Conservation (phyloP, 2,329 filamentous ascomycete genomes). For the Colletotrichum nymphaeae region DNA sequence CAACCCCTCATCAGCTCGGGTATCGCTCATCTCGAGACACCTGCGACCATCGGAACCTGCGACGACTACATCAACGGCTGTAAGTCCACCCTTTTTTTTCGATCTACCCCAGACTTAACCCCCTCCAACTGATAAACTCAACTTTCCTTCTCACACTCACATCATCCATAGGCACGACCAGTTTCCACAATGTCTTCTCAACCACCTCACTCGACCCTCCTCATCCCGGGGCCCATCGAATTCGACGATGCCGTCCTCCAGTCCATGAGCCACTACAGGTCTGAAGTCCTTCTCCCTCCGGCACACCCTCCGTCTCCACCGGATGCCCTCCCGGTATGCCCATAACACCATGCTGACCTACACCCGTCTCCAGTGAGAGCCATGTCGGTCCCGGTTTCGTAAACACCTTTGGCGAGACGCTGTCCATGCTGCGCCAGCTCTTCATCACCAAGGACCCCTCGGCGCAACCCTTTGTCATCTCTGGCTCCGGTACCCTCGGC, state of each 20-base stretch:
- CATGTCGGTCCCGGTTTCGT: slow-evolving; percentile 93
- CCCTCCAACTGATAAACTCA: neutral
- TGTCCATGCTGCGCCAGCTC: slow-evolving; percentile 89
- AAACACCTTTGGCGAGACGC: slow-evolving; percentile 88
- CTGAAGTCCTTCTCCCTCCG: slow-evolving; percentile 41
- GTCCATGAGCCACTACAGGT: slow-evolving; percentile 96
- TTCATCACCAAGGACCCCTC: slow-evolving; percentile 88
- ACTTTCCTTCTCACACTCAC: slow-evolving; percentile 23
- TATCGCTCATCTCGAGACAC: slow-evolving; percentile 37
- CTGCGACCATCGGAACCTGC: slow-evolving; percentile 26
- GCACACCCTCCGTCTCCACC: neutral
- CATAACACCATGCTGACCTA: slow-evolving; percentile 31
- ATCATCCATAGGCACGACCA: slow-evolving; percentile 10
- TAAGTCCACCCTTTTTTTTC: slow-evolving; percentile 2
- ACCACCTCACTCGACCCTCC: slow-evolving; percentile 75
- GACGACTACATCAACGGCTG: slow-evolving; percentile 29
- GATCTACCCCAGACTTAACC: neutral
- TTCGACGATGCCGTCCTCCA: slow-evolving; percentile 97
- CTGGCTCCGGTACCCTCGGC: slow-evolving; percentile 93
- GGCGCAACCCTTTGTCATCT: slow-evolving; percentile 92
- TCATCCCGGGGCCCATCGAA: slow-evolving; percentile 98
- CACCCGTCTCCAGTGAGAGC: slow-evolving; percentile 75
- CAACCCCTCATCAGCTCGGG: slow-evolving; percentile 38
- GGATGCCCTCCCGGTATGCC: slow-evolving; percentile 5
- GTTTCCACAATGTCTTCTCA: slow-evolving; percentile 68